Base-by-base conservation (phyloP, 495 filamentous ascomycete genomes). In the Trichoderma orchidacearum region DNA sequence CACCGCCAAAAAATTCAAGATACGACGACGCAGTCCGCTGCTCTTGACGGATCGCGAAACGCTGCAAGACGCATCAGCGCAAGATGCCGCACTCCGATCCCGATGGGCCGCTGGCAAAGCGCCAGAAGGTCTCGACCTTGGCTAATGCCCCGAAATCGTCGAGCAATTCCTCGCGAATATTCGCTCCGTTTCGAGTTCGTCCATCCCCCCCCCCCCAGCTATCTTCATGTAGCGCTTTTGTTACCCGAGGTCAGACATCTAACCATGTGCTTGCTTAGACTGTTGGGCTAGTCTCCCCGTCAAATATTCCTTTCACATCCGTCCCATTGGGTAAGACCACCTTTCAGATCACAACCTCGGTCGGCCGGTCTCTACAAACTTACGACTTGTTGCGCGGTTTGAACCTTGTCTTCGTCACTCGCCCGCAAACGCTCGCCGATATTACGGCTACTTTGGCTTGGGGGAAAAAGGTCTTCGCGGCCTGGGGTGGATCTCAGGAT, bases 281-380 rank as follows among this genome's bases (percentile, higher is more conserved):
- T 31, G 72, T 99, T 61, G 93, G 93, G 45, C 77, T 97, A 8
- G 89, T 97, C 13, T 96, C 94, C 13, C 87, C 93, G 2, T 96
- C 91, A 12, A 60, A 78, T 31, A 87, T 95, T 2, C 92, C 93
- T 5, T 96, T 97, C 63, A 87, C 91, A 7, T 83, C 84, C 21
- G 79, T 92, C 23, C 88, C 93, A 3, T 73, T 96, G 15, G 93
- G 93, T 56, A 95, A 94, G 68, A 87, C 89, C 5, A 95, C 90
- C 17, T 96, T 93, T 67, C 93, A 99, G 64, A 87, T 99, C 68
- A 96, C 93, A 13, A 97, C 94, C 35, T 96, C 88, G 0, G 87
- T 92, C 52, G 91, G 90, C 60, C 81, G 83, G 59, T 86, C 83
- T 41, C 80, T 99, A 12, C 93, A 97, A 66, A 97, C 93, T 1